These are phyloP conservation scores for Diplodia sapinea DNA, from an alignment of 2,329 filamentous ascomycete genomes.

Conservation along the genomic window DNA sequence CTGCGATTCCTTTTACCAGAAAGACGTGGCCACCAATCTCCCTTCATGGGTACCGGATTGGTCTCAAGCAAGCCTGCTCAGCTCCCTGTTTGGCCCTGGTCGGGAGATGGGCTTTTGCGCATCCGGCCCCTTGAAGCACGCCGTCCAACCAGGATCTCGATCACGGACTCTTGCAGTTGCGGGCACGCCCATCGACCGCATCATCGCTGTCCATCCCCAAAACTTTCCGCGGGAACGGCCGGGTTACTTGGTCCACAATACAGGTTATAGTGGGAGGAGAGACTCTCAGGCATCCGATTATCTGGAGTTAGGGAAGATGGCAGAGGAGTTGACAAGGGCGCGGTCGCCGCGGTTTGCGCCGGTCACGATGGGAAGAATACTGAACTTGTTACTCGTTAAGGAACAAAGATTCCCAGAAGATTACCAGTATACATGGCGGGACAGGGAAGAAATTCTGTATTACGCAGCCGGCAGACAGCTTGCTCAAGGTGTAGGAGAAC, in stretches of 20 bases:
- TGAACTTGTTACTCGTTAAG: background rate
- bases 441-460: background rate
- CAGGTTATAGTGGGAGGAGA: background rate
- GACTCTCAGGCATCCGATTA: background rate
- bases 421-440: conserved; percentile 9
- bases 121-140: background rate
- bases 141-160: background rate
- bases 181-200: conserved; percentile 2
- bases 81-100: background rate
- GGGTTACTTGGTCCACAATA: background rate
- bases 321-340: background rate
- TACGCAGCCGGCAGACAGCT: conserved; percentile 4
- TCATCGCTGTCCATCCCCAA: background rate
- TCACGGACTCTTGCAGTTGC: background rate
- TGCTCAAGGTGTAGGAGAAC: background rate
- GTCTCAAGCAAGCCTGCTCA: background rate
- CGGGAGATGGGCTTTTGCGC: background rate
- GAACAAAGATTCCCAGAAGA: background rate
- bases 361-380: background rate
- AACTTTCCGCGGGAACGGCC: background rate
- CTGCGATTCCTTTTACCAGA: conserved; percentile 1
- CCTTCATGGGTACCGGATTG: conserved; percentile 22
- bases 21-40: background rate
- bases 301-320: background rate
- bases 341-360: background rate